These are phyloP conservation scores for Paracoccidioides lutzii DNA, from an alignment of 2,329 filamentous ascomycete species.

Conservation along the genomic window DNA sequence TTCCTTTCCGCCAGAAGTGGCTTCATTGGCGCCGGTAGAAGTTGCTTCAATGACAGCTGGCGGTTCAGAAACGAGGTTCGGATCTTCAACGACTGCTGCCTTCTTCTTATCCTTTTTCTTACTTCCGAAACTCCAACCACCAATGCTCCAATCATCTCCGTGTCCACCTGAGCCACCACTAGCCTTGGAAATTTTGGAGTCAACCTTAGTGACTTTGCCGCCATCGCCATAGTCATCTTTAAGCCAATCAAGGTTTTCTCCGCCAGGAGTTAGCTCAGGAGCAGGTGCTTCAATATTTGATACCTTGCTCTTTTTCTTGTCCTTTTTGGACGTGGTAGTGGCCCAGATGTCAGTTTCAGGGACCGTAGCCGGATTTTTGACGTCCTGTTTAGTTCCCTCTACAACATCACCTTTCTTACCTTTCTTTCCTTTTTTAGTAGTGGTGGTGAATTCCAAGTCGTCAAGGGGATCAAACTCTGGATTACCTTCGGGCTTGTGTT, in stretches of 20 bases:
- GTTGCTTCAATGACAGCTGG: slow-evolving; percentile 17
- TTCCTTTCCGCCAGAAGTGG: slow-evolving; percentile 24
- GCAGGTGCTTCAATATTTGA: slow-evolving; percentile 6
- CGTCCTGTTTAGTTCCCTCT: slow-evolving; percentile 7
- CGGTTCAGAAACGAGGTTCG: slow-evolving; percentile 18
- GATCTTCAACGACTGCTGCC: slow-evolving; percentile 17
- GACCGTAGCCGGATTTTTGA: slow-evolving; percentile 14
- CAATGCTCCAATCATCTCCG: slow-evolving; percentile 8
- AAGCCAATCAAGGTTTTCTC: slow-evolving; percentile 20
- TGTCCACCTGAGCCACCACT: slow-evolving; percentile 4
- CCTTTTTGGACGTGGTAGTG: slow-evolving; percentile 16
- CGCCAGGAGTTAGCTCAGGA: slow-evolving; percentile 6
- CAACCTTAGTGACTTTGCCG: slow-evolving; percentile 13
- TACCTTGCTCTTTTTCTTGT: slow-evolving; percentile 22
- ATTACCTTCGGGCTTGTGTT: slow-evolving; percentile 15
- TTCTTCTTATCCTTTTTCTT: slow-evolving; percentile 24
- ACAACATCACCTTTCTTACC: slow-evolving; percentile 15
- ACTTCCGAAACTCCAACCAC: slow-evolving; percentile 22
- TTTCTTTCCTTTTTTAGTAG: slow-evolving; percentile 22
- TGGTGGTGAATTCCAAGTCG: slow-evolving; percentile 19
- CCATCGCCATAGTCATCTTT: slow-evolving; percentile 8
- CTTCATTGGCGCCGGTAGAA: slow-evolving; percentile 23
- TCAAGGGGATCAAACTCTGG: slow-evolving; percentile 18
- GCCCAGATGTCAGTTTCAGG: slow-evolving; percentile 22
- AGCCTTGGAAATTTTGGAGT: slow-evolving; percentile 14